Base-by-base conservation (phyloP, 192 early-diverging fungal genomes). In the Coemansia sp. region DNA sequence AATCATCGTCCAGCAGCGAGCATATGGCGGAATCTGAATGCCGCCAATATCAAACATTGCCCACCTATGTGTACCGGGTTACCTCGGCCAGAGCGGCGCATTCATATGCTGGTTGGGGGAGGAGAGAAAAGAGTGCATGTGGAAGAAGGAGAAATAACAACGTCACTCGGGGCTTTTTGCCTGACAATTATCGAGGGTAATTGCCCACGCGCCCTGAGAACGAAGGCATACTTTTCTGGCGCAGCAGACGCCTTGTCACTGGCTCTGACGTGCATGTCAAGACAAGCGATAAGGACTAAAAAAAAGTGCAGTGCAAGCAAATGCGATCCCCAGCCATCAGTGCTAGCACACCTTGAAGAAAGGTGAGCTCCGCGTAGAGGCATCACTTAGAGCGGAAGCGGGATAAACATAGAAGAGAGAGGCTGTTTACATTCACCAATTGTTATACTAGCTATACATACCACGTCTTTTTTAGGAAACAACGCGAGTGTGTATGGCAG, bases 191-290 rank as follows among this genome's bases (percentile, higher is more conserved):
- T 57, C 15, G 29, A 57, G 31, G 29, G 55, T 17, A 53, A 53
- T 53, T 53, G 51, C 25, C 51, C 51, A 53, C 51, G 51, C 51
- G 51, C 51, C 51, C 51, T 53, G 51, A 53, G 51, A 53, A 53
- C 51, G 23, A 25, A 4, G 51, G 21, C 27, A 14, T 29, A 5
- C 27, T 29, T 55, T 31, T 57, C 55, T n/a, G 55, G 55, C 55
- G 27, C 55, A 57, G 29, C 55, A 57, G 23, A 15, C 29, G 17
- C 55, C 55, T 57, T 57, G 29, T 57, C 31, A 7, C 55, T 32
- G 55, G 55, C 55, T 57, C 55, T 57, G 55, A 31, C 27, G 29
- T 29, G 55, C 55, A 57, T 57, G 31, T 10, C 14, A 57, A 7
- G 27, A 14, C 55, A 31, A 34, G 27, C 14, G 29, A 57, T 31